A percentile compares a stretch with the other conserved stretches of the same genome.
phyloP scores from a whole-genome alignment of 495 filamentous ascomycete species.

The Talaromyces trachyspermus region DNA sequence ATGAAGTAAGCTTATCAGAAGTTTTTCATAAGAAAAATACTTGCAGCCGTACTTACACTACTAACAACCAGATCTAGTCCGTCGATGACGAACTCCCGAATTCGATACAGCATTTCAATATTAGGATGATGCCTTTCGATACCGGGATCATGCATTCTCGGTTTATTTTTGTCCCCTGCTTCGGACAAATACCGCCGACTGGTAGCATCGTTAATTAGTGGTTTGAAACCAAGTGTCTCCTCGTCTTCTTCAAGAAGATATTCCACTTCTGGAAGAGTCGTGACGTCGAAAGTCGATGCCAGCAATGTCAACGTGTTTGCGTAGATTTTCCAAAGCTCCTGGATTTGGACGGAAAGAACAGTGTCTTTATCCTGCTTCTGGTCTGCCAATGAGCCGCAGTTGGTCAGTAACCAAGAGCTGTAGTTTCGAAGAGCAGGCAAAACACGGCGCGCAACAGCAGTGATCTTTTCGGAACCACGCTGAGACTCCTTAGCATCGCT shows the following conservation, averaged over 20 bases:
- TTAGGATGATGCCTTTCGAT: conserved; percentile 55
- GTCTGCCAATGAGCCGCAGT: conserved; percentile 41
- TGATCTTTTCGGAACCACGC: conserved; percentile 48
- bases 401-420: conserved; percentile 60
- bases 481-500: conserved; percentile 24
- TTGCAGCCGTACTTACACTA: conserved; percentile 32
- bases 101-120: conserved; percentile 63
- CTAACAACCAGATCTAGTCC: conserved; percentile 50
- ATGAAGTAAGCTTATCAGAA: neutral
- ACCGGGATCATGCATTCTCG: conserved; percentile 46
- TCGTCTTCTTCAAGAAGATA: conserved; percentile 76
- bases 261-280: conserved; percentile 47
- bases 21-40: neutral
- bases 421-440: conserved; percentile 66
- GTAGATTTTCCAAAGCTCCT: conserved; percentile 67
- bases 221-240: conserved; percentile 66
- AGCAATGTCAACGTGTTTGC: conserved; percentile 59
- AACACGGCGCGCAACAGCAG: conserved; percentile 54
- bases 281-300: conserved; percentile 50
- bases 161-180: conserved; percentile 39
- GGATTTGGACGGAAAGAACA: conserved; percentile 49
- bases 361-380: conserved; percentile 50
- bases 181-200: conserved; percentile 40
- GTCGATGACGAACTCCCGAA: conserved; percentile 61
- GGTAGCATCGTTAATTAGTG: conserved; percentile 48